These are phyloP conservation scores for Paraconiothyrium sp. DNA, from an alignment of 2,329 filamentous ascomycete species.

Conservation along the genomic window DNA sequence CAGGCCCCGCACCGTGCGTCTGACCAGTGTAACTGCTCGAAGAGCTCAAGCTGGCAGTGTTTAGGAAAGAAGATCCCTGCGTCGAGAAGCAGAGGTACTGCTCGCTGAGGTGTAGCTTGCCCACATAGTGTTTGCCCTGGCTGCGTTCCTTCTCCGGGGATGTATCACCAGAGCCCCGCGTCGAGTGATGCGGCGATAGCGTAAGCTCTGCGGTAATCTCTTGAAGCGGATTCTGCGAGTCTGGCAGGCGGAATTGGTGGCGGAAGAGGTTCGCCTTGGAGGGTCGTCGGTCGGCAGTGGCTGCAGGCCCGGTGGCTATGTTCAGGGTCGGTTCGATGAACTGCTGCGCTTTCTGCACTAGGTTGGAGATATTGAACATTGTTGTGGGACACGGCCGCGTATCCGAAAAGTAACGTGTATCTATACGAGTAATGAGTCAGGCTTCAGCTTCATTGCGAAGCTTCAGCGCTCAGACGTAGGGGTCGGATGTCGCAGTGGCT, in stretches of 20 bases:
- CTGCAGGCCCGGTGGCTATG: constrained; percentile 65
- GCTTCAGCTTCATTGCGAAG: constrained; percentile 41
- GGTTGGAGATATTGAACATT: constrained; percentile 70
- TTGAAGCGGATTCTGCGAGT: constrained; percentile 90
- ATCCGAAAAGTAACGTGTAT: constrained; percentile 7
- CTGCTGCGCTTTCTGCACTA: constrained; percentile 95
- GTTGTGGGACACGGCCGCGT: constrained; percentile 29
- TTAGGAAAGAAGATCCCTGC: constrained; percentile 85
- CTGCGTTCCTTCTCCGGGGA: constrained; percentile 73
- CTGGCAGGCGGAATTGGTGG: constrained; percentile 93
- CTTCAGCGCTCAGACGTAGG: constrained; percentile 25
- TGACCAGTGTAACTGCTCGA: constrained; percentile 90
- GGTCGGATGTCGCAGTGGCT: constrained; percentile 24
- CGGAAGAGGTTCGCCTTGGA: constrained; percentile 94
- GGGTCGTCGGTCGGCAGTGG: constrained; percentile 76
- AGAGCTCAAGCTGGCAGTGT: constrained; percentile 78
- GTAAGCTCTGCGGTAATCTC: constrained; percentile 97
- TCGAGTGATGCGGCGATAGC: constrained; percentile 72
- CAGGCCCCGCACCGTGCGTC: constrained; percentile 90
- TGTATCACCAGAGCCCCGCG: constrained; percentile 55
- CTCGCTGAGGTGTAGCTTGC: constrained; percentile 93
- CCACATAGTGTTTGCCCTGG: constrained; percentile 86
- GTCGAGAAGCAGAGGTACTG: constrained; percentile 97
- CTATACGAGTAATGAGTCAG: constrained; percentile 26
- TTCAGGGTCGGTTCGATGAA: constrained; percentile 90